Base-by-base conservation (phyloP, 1,139 yeast genomes). In the Scheffersomyces quercinus region DNA sequence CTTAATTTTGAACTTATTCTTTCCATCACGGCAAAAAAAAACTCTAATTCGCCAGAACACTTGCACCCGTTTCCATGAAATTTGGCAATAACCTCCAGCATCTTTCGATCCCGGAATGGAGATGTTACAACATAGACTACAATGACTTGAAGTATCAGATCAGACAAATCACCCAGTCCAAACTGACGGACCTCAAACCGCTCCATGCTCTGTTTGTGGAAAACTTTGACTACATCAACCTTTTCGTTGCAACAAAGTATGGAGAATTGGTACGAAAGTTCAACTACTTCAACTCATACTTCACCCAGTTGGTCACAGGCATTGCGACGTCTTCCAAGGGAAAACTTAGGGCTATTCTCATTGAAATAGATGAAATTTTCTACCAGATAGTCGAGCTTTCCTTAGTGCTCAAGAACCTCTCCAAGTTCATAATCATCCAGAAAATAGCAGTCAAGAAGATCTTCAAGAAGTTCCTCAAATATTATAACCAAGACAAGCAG, bases 101-200 rank as follows among this genome's bases (percentile, higher is more conserved):
- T 51, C 75, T 89, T 54, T 86, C 96, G 8, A 85, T 88, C 33
- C 91, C 95, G 2, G 95, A 88, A 67, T 91, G 97, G 97, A 79
- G 79, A 56, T 79, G 81, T 50, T 85, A 88, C 65, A 88, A 90
- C 63, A 73, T 91, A 36, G 91, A 88, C 59, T 91, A 91, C 63
- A 85, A 88, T 53, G 88, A 83, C 42, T 66, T 90, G 49, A 89
- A 89, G 62, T 64, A 67, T 4, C 72, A 78, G 38, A 85, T 87
- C 46, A 77, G 81, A 54, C 55, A 63, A 36, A 79, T 76, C 28
- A 81, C 85, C 36, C 46, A 41, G 29, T 44, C 39, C 35, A 41
- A 42, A 10, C 37, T 20, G 51, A 55, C 47, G 42, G 55, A 49
- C 46, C 56, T 64, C 35, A 40, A 45, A 12, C 57, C 53, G 3